Conservation (phyloP, 1,284 basidiomycete genomes). For the Ceratobasidium sp. region DNA sequence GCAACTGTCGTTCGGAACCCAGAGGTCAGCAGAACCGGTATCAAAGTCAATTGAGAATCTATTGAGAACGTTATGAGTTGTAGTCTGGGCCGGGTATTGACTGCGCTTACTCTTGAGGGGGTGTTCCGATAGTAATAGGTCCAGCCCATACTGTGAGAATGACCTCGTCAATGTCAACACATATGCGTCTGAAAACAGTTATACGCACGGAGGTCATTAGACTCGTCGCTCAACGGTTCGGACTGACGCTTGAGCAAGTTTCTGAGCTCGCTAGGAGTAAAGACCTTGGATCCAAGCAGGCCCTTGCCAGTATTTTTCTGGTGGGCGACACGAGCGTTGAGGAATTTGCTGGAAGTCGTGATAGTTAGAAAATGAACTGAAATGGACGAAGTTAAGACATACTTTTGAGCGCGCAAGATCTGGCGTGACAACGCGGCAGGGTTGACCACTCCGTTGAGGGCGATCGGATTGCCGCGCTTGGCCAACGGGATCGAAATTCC, state of each 20-base stretch:
- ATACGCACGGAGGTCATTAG: neutral
- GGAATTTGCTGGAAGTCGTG: slow-evolving; percentile 1
- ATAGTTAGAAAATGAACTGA: neutral
- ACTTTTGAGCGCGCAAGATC: neutral
- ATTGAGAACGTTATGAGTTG: neutral
- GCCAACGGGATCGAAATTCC: too few species aligned
- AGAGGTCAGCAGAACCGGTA: slow-evolving; percentile 54
- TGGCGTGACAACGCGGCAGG: slow-evolving; percentile 15
- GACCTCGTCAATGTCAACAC: neutral
- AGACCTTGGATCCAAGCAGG: neutral
- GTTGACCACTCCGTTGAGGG: slow-evolving; percentile 3
- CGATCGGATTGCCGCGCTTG: neutral
- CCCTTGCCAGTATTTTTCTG: slow-evolving; percentile 6
- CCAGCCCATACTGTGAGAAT: slow-evolving; percentile 16
- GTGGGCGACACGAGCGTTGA: slow-evolving; percentile 1
- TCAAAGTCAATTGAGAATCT: neutral
- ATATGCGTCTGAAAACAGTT: neutral
- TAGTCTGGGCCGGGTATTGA: neutral
- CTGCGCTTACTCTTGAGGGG: neutral
- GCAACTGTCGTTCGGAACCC: slow-evolving; percentile 54
- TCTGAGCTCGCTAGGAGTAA: neutral
- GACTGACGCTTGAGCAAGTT: neutral
- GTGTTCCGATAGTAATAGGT: neutral
- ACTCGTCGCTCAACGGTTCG: slow-evolving; percentile 15
- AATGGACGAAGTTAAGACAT: too few species aligned